A percentile compares a stretch with the other conserved stretches of the same genome.
Evolutionary conservation across 805 yeast species (phyloP).

Genomic region (Monosporozyma servazzii): DNA sequence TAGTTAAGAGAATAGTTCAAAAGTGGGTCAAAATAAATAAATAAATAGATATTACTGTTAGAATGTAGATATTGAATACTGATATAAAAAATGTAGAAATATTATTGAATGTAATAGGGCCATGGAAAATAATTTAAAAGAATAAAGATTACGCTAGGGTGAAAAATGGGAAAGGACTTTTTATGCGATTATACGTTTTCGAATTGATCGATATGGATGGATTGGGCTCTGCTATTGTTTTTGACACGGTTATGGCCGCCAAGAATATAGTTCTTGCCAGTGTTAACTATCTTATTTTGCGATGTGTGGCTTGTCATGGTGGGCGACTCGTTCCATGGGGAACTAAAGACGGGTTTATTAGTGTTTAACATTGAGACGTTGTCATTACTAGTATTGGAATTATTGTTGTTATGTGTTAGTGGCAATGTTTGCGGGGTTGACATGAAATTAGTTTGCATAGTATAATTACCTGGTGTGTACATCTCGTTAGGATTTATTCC

Average conservation of each 20-base stretch:
- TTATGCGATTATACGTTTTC: constrained; percentile 5
- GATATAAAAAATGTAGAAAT: neutral
- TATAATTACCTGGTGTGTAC: neutral
- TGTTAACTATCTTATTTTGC: constrained; percentile 19
- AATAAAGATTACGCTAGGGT: neutral
- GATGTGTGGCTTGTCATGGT: neutral
- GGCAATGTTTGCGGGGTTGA: neutral
- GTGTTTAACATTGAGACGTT: neutral
- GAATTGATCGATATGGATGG: constrained; percentile 29
- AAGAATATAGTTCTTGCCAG: constrained; percentile 28
- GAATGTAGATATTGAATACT: neutral
- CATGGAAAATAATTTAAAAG: neutral
- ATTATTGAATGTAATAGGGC: neutral
- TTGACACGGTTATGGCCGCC: constrained; percentile 26
- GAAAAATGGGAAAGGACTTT: neutral
- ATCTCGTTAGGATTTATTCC: neutral
- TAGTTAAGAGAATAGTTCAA: too few relatives aligned
- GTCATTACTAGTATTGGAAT: neutral
- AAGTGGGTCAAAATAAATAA: too few relatives aligned
- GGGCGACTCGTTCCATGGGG: constrained; percentile 15
- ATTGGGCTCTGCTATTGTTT: constrained; percentile 28
- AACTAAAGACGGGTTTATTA: neutral
- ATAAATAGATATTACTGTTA: neutral
- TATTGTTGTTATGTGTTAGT: neutral
- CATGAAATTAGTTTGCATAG: neutral